Evolutionary conservation across 139 green algal genomes (phyloP).

Genomic region (Protoeuglena noctilucae): DNA sequence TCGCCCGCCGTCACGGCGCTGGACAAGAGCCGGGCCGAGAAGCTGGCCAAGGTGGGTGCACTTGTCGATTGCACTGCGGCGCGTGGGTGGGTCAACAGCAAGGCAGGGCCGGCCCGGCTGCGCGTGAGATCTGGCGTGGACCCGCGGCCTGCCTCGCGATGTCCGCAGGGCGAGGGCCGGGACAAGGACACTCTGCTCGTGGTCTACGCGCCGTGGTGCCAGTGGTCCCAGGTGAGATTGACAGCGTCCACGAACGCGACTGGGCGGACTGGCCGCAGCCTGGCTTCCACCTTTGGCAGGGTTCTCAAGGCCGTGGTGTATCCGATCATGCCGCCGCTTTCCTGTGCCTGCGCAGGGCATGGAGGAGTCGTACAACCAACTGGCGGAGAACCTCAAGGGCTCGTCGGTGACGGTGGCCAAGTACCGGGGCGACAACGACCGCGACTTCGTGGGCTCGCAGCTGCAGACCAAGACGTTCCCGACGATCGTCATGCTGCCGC

Average conservation of each 20-base stretch:
- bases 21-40: neutral
- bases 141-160: too few species aligned
- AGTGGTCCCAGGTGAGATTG: conserved; percentile 62
- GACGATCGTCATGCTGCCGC: conserved; percentile 65
- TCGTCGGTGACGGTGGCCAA: conserved; percentile 48
- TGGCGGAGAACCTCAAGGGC: conserved; percentile 44
- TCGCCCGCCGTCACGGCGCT: neutral
- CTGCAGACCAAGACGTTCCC: conserved; percentile 80
- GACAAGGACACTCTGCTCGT: conserved; percentile 65
- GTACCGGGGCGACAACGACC: conserved; percentile 67
- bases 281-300: conserved; percentile 7
- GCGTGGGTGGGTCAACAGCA: too few species aligned
- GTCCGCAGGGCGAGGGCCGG: conserved; percentile 27
- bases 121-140: too few species aligned
- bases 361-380: conserved; percentile 43
- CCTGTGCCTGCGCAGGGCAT: conserved; percentile 39
- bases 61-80: too few species aligned
- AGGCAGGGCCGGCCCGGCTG: too few species aligned
- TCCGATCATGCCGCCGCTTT: neutral
- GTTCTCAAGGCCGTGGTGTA: neutral
- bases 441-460: conserved; percentile 45
- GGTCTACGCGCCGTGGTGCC: conserved; percentile 94
- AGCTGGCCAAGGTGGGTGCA: too few species aligned
- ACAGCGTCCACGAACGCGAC: neutral
- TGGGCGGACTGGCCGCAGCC: neutral